Conservation (phyloP, 192 early-diverging fungal species). For the Dispira simplex region DNA sequence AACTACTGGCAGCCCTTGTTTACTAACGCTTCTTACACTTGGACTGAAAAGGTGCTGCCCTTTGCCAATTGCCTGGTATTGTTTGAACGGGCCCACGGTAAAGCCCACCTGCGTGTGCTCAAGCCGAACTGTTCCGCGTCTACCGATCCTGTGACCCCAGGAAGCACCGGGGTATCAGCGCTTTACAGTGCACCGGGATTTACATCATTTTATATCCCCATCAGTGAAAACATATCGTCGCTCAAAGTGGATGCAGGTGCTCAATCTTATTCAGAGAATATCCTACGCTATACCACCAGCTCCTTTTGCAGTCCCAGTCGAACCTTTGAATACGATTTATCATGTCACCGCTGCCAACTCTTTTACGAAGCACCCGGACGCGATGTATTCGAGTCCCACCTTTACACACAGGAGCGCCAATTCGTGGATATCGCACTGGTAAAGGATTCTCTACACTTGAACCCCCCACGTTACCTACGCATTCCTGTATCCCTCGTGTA, state of each 20-base stretch:
- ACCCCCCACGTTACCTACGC: slow-evolving; percentile 6
- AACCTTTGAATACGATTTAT: slow-evolving; percentile 9
- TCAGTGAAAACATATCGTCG: background rate
- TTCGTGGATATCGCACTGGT: background rate
- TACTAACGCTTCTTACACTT: background rate
- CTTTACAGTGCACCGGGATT: no score
- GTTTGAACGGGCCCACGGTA: background rate
- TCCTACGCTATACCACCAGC: background rate
- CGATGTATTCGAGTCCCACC: background rate
- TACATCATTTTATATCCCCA: background rate
- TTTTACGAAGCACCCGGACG: background rate
- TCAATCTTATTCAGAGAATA: background rate
- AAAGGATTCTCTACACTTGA: slow-evolving; percentile 1
- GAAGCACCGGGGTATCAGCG: no score
- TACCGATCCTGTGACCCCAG: no score
- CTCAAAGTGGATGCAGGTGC: background rate
- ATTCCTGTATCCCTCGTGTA: slow-evolving; percentile 10
- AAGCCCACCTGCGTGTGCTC: background rate
- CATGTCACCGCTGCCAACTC: background rate
- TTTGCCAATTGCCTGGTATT: slow-evolving; percentile 9
- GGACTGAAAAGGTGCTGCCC: background rate
- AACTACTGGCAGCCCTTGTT: slow-evolving; percentile 1
- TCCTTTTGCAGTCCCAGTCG: background rate
- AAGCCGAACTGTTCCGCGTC: background rate
- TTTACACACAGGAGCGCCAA: background rate